A percentile compares a stretch with the other conserved stretches of the same genome.
These are phyloP conservation scores for Metschnikowia colocasiae DNA, from an alignment of 805 yeast genomes.

Conservation along the genomic window DNA sequence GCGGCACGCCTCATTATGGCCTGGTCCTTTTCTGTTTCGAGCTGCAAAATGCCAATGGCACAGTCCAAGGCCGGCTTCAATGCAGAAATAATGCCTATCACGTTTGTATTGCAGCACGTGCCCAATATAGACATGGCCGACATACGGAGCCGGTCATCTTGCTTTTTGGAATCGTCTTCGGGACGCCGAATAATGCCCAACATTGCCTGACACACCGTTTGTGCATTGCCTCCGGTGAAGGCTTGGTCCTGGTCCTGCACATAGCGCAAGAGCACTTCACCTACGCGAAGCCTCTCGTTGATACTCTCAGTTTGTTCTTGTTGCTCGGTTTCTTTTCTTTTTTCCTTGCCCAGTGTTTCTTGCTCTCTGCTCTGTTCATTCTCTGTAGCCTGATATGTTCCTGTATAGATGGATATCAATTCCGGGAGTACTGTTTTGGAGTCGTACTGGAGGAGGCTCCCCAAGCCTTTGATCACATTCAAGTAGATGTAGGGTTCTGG, in stretches of 20 bases:
- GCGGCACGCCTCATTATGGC: slow-evolving; percentile 73
- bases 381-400: slow-evolving; percentile 9
- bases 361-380: slow-evolving; percentile 8
- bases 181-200: slow-evolving; percentile 36
- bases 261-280: slow-evolving; percentile 71
- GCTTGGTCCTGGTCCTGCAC: slow-evolving; percentile 48
- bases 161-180: slow-evolving; percentile 21
- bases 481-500: slow-evolving; percentile 84
- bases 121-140: slow-evolving; percentile 89
- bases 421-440: slow-evolving; percentile 33
- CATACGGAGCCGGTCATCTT: slow-evolving; percentile 67
- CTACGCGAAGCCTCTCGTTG: slow-evolving; percentile 73
- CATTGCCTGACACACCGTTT: slow-evolving; percentile 41
- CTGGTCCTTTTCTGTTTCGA: slow-evolving; percentile 44
- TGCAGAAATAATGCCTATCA: slow-evolving; percentile 46
- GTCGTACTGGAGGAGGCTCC: slow-evolving; percentile 49
- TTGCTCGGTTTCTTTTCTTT: not conserved
- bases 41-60: slow-evolving; percentile 66
- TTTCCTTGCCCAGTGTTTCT: not conserved
- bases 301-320: slow-evolving; percentile 25
- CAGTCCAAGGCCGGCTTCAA: slow-evolving; percentile 67
- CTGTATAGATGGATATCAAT: slow-evolving; percentile 37
- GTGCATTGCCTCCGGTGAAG: slow-evolving; percentile 44
- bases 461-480: slow-evolving; percentile 78
- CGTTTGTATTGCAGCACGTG: slow-evolving; percentile 54